Evolutionary conservation across 192 early-diverging fungal species (phyloP), one percentile per base, ranked within the genome.

Genomic region (Pilaira anomala): DNA sequence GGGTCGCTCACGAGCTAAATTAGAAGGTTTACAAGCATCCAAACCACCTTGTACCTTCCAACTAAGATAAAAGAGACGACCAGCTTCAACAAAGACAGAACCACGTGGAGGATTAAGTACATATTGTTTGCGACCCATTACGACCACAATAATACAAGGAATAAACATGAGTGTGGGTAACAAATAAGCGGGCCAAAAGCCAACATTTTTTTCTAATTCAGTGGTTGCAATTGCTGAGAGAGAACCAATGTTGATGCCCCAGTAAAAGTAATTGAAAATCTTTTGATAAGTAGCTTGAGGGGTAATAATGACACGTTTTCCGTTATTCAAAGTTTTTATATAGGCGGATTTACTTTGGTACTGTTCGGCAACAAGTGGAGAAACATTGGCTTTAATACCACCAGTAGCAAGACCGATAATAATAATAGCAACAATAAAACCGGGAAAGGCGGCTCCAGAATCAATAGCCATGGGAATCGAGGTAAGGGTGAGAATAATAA

Each of bases 231-330:
- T 87, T 54, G 78, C 82, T 59, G 72, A 84, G 50, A 91, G 75
- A 11, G 83, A 79, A 26, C 89, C 89, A 45, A 88, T 29, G 64
- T 89, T 89, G 63, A 91, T 89, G 36, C 84, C 79, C 79, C 82
- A 83, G 73, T 94, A 94, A 72, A 94, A 94, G 85, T 83, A 90
- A 67, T 88, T 88, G 76, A 92, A 94, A 46, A 94, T 87, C 13
- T 78, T 82, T 76, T 93, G 88, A 33, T 87, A 69, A 1, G 91
- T 91, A 53, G 87, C 76, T 66, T 78, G 76, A 48, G 87, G 86
- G 65, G 85, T 81, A 7, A 90, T 81, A 45, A 90, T 80, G 13
- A 89, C 88, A 18, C 70, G 72, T 19, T 82, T 72, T 8, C 86
- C 87, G 28, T 66, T 80, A 48, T 79, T 79, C 25, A 83, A 72